A percentile compares a stretch with the other conserved stretches of the same genome.
These are phyloP conservation scores for Colletotrichum zoysiae DNA, from an alignment of 2,329 filamentous ascomycete species.

Conservation along the genomic window DNA sequence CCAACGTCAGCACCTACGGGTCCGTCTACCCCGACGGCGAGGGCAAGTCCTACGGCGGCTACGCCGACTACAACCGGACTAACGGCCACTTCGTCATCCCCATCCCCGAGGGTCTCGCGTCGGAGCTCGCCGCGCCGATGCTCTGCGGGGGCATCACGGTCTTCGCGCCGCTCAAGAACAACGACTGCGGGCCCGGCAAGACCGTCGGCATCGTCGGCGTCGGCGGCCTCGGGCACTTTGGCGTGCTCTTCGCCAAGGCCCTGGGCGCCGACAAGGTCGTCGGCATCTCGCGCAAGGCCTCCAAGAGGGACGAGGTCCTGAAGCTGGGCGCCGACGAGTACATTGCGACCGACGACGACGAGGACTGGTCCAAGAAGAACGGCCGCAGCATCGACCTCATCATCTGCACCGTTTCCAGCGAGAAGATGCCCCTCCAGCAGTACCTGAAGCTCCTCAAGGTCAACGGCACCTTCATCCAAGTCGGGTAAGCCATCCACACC, in stretches of 20 bases:
- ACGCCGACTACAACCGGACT: conserved; percentile 52
- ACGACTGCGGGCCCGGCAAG: conserved; percentile 75
- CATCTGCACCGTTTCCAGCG: conserved; percentile 66
- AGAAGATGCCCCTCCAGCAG: conserved; percentile 61
- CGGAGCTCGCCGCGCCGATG: conserved; percentile 69
- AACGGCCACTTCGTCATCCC: conserved; percentile 62
- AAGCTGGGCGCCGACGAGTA: conserved; percentile 68
- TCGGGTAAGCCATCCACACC: conserved; percentile 39
- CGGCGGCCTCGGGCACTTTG: conserved; percentile 78
- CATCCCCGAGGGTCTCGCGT: conserved; percentile 57
- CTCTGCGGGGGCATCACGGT: conserved; percentile 79
- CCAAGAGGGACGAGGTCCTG: conserved; percentile 67
- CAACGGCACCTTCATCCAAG: conserved; percentile 45
- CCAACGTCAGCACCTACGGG: conserved; percentile 66
- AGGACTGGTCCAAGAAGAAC: conserved; percentile 67
- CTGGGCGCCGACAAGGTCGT: conserved; percentile 71
- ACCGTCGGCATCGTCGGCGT: conserved; percentile 75
- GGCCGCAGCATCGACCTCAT: conserved; percentile 67
- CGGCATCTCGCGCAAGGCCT: conserved; percentile 67
- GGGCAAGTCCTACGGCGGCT: conserved; percentile 71
- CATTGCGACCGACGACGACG: conserved; percentile 59
- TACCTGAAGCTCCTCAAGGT: conserved; percentile 66
- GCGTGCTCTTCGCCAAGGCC: conserved; percentile 75
- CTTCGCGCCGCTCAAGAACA: conserved; percentile 71
- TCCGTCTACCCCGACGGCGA: conserved; percentile 62